phyloP scores from a whole-genome alignment of 2,329 filamentous ascomycete genomes.

The Fusarium azukiicola region DNA sequence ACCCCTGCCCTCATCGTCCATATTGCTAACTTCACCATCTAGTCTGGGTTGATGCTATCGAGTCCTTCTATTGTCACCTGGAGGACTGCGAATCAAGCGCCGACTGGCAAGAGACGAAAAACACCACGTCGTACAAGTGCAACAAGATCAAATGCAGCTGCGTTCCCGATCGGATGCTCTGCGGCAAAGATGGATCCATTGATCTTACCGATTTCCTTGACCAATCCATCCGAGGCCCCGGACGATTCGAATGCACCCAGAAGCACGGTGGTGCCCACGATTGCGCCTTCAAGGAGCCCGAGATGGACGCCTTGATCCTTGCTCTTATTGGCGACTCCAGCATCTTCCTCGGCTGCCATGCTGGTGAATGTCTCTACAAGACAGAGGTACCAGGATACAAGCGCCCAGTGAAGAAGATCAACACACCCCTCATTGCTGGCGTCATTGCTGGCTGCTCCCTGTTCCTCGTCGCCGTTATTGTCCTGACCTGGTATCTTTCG shows the following conservation, averaged over 20 bases:
- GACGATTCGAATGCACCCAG: slow-evolving; percentile 88
- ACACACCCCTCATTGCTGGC: slow-evolving; percentile 96
- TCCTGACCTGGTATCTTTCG: slow-evolving; percentile 93
- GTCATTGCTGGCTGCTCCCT: slow-evolving; percentile 93
- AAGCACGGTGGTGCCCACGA: slow-evolving; percentile 80
- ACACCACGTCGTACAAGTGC: slow-evolving; percentile 92
- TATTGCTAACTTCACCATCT: slow-evolving; percentile 36
- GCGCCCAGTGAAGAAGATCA: slow-evolving; percentile 95
- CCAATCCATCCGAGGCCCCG: slow-evolving; percentile 92
- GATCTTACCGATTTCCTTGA: slow-evolving; percentile 95
- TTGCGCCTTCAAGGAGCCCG: slow-evolving; percentile 94
- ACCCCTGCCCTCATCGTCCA: background rate
- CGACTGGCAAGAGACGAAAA: slow-evolving; percentile 84
- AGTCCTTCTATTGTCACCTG: slow-evolving; percentile 98
- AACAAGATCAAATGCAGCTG: slow-evolving; percentile 92
- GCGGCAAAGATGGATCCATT: slow-evolving; percentile 93
- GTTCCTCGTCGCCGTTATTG: slow-evolving; percentile 92
- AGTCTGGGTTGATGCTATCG: slow-evolving; percentile 97
- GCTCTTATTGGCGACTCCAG: slow-evolving; percentile 94
- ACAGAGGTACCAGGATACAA: slow-evolving; percentile 96
- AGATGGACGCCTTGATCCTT: slow-evolving; percentile 94
- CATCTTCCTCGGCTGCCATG: slow-evolving; percentile 90
- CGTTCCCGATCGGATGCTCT: slow-evolving; percentile 95
- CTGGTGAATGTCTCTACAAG: slow-evolving; percentile 96
- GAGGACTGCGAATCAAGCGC: slow-evolving; percentile 88